These are phyloP conservation scores for Sherardia arvensis DNA, from an alignment of 257 asterid genomes.

Conservation along the genomic window DNA sequence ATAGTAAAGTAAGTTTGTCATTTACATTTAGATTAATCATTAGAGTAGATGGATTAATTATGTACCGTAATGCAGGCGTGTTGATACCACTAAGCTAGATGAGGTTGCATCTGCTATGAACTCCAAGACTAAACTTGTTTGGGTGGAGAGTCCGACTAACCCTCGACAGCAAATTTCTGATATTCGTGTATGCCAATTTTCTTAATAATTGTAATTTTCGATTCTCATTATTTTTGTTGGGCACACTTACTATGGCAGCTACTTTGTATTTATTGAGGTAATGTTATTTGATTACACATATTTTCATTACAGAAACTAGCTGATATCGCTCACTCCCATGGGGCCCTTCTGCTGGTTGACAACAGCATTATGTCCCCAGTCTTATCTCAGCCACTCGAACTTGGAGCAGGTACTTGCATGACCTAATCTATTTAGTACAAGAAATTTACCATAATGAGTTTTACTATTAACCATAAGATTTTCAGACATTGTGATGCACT, in stretches of 20 bases:
- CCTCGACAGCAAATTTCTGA: slow-evolving; percentile 93
- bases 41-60: slow-evolving; percentile 5
- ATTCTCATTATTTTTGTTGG: not conserved
- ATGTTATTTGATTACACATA: not conserved
- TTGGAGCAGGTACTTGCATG: slow-evolving; percentile 68
- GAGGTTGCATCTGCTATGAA: slow-evolving; percentile 66
- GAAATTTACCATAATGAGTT: not conserved
- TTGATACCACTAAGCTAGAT: slow-evolving; percentile 71
- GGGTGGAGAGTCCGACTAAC: slow-evolving; percentile 98
- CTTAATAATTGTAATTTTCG: not conserved
- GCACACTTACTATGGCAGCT: slow-evolving; percentile 3
- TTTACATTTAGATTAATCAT: not conserved
- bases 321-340: slow-evolving; percentile 74
- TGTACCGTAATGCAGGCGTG: slow-evolving; percentile 46
- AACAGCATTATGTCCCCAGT: slow-evolving; percentile 97
- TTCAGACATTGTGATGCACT: slow-evolving; percentile 91
- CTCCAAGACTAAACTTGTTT: slow-evolving; percentile 73
- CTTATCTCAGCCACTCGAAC: slow-evolving; percentile 70
- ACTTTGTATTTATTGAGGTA: not conserved
- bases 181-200: slow-evolving; percentile 48
- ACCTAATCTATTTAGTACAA: not conserved
- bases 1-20: slow-evolving; percentile 57
- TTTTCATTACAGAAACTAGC: slow-evolving; percentile 52
- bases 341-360: slow-evolving; percentile 87
- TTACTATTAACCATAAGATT: slow-evolving; percentile 11